Base-by-base conservation (phyloP, 768 basidiomycete genomes). In the Termitomyces sp. region DNA sequence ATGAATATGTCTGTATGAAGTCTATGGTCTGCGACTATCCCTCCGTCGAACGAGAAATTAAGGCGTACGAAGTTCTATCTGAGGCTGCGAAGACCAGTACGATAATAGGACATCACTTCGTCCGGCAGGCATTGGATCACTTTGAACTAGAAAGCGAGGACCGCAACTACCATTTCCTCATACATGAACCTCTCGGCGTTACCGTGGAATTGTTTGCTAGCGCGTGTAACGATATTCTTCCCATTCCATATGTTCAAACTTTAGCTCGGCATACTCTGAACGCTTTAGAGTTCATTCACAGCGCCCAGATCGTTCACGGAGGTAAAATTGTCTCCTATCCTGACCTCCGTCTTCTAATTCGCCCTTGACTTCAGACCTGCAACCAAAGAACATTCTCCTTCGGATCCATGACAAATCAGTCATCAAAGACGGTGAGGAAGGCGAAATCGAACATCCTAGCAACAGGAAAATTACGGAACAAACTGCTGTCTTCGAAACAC, bases 21-120 rank as follows among this genome's bases (percentile, higher is more conserved):
- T 44, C 56, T 16, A 44, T 57, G 55, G 55, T 56, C 55, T 56
- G 35, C 28, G 55, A 45, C 39, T 56, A 56, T 39, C 5, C 40
- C n/a, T 57, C 28, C 7, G 56, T 57, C 3, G 7, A 22, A 48
- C 32, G 56, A 5, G 56, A 57, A 15, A 9, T 57, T 3, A 7
- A 36, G 12, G 56, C 56, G n/a, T 57, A 44, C 45, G 3, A 48
- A 48, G 13, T 20, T 36, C 3, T 57, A 18, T 46, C 54, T 28
- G 7, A 55, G 2, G 38, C 40, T 11, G 44, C 3, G 3, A 22
- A 46, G 33, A n/a, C 13, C 3, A 45, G 24, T 11, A 0, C 4
- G 32, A 12, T 35, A 15, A 15, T 15, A 2, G 33, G 44, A 42
- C 7, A 2, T n/a, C 12, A 3, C 18, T 57, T 20, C 35, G 33